phyloP scores from a whole-genome alignment of 2,329 filamentous ascomycete species.

The Chaetomium sp. region DNA sequence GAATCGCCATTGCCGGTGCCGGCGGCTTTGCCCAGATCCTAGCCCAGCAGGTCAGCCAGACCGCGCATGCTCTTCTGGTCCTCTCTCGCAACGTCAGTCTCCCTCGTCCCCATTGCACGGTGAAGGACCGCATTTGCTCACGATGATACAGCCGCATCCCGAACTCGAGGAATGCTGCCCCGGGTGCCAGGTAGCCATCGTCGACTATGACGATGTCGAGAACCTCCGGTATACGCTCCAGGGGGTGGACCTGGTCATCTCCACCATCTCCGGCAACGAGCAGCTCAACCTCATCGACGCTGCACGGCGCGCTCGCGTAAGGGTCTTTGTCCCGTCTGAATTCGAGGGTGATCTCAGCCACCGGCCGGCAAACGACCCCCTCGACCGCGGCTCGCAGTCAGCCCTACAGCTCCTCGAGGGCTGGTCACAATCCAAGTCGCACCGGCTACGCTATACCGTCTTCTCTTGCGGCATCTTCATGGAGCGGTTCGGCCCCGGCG shows the following conservation, averaged over 20 bases:
- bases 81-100: conserved; percentile 63
- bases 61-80: conserved; percentile 69
- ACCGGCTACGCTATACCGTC: conserved; percentile 65
- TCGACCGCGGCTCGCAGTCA: conserved; percentile 62
- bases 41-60: conserved; percentile 60
- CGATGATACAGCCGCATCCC: conserved; percentile 50
- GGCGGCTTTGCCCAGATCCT: conserved; percentile 50
- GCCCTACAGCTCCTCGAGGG: conserved; percentile 60
- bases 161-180: conserved; percentile 52
- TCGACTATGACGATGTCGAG: conserved; percentile 65
- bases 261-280: conserved; percentile 66
- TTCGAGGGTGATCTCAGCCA: conserved; percentile 67
- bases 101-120: background rate
- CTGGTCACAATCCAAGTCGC: conserved; percentile 49
- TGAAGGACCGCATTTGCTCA: conserved; percentile 9
- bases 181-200: conserved; percentile 66
- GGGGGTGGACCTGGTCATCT: conserved; percentile 74
- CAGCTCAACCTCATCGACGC: conserved; percentile 75
- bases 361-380: conserved; percentile 57
- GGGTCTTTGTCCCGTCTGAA: conserved; percentile 72
- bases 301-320: conserved; percentile 64
- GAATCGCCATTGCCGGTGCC: conserved; percentile 52
- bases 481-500: conserved; percentile 71
- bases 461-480: conserved; percentile 78
- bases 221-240: conserved; percentile 66